Evolutionary conservation across 2,329 filamentous ascomycete species (phyloP).

Genomic region (Cercospora nicotianae): DNA sequence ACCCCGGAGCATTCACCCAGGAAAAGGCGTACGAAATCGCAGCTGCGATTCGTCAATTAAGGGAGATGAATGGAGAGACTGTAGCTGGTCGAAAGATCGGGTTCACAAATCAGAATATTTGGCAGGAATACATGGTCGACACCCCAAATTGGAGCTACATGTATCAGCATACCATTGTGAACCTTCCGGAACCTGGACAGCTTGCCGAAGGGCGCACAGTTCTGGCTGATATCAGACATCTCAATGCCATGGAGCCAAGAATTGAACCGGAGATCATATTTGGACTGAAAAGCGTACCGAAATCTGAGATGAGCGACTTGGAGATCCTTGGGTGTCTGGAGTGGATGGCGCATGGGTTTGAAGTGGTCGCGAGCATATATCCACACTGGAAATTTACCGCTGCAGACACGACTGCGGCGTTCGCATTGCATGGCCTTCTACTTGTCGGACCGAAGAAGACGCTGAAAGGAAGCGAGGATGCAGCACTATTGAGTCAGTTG

Average conservation of each 20-base stretch:
- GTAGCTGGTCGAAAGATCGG: conserved; percentile 27
- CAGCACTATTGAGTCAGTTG: conserved; percentile 21
- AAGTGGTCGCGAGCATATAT: conserved; percentile 25
- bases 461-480: conserved; percentile 11
- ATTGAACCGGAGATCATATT: conserved; percentile 29
- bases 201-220: conserved; percentile 23
- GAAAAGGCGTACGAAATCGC: conserved; percentile 27
- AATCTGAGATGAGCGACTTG: conserved; percentile 22
- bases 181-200: conserved; percentile 21
- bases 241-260: conserved; percentile 26
- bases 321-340: conserved; percentile 25
- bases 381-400: conserved; percentile 30
- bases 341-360: conserved; percentile 28
- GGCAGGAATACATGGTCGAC: conserved; percentile 26
- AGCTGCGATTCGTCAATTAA: conserved; percentile 27
- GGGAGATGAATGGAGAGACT: conserved; percentile 30
- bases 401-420: conserved; percentile 27
- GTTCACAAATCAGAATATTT: conserved; percentile 26
- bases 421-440: conserved; percentile 27
- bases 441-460: conserved; percentile 23
- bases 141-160: conserved; percentile 27
- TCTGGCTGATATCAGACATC: conserved; percentile 24
- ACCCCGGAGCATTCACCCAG: conserved; percentile 23
- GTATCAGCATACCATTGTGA: conserved; percentile 27
- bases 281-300: conserved; percentile 21